phyloP scores from a whole-genome alignment of 495 filamentous ascomycete genomes.

The Parathielavia hyrcaniae region DNA sequence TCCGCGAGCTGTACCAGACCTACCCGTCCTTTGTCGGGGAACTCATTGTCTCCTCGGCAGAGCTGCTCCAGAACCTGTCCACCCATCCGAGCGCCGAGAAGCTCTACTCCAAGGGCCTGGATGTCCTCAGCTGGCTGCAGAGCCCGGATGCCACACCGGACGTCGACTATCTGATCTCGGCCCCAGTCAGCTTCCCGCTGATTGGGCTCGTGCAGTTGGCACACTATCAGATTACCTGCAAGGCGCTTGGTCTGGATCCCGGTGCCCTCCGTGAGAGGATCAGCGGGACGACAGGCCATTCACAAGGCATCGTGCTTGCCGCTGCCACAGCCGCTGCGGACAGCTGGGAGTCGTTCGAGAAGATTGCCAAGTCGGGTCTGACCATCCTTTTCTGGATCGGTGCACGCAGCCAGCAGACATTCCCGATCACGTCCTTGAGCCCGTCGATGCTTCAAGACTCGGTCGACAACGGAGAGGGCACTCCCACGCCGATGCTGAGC shows the following conservation, averaged over 20 bases:
- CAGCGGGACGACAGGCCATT: conserved; percentile 89
- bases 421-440: conserved; percentile 88
- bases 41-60: conserved; percentile 68
- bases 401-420: conserved; percentile 94
- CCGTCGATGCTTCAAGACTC: conserved; percentile 90
- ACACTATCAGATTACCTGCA: conserved; percentile 89
- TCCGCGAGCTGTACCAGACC: conserved; percentile 80
- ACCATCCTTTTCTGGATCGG: conserved; percentile 99
- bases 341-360: conserved; percentile 83
- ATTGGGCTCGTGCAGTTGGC: conserved; percentile 93
- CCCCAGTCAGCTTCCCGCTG: conserved; percentile 92
- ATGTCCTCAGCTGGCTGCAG: conserved; percentile 88
- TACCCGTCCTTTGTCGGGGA: conserved; percentile 88
- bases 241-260: conserved; percentile 76
- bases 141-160: conserved; percentile 84
- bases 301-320: conserved; percentile 89
- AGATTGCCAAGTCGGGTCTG: conserved; percentile 67
- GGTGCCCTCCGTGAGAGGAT: conserved; percentile 76
- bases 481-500: conserved; percentile 93
- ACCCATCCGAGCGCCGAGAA: conserved; percentile 83
- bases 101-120: conserved; percentile 90
- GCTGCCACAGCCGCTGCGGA: conserved; percentile 84
- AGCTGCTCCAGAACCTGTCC: conserved; percentile 76
- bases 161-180: conserved; percentile 90
- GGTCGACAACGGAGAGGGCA: conserved; percentile 85